Conservation (phyloP, 371 early-diverging fungal species). For the Smittium mucronatum region DNA sequence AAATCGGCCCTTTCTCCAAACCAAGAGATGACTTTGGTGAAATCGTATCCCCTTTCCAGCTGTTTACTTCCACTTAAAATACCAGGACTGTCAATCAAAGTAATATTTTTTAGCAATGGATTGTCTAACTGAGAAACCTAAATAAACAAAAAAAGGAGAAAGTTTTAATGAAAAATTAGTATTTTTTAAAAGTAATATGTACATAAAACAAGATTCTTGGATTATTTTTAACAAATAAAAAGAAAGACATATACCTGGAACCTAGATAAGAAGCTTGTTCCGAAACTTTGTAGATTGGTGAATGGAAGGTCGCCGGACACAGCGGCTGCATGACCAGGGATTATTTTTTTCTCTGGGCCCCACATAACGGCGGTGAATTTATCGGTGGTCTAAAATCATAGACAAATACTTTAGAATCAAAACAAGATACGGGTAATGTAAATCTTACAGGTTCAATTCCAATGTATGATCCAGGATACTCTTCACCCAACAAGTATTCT, state of each 20-base stretch:
- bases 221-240: too few relatives aligned
- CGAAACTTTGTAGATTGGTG: constrained; percentile 55
- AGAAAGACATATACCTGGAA: constrained; percentile 65
- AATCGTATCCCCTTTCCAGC: constrained; percentile 66
- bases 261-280: constrained; percentile 63
- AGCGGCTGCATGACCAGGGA: constrained; percentile 84
- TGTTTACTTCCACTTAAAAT: constrained; percentile 79
- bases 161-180: too few relatives aligned
- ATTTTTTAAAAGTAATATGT: too few relatives aligned
- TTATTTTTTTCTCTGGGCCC: constrained; percentile 49
- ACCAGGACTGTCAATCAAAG: constrained; percentile 78
- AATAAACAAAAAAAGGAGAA: background rate
- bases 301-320: constrained; percentile 74
- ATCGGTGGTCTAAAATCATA: constrained; percentile 43
- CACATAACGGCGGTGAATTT: constrained; percentile 73
- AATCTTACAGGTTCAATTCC: constrained; percentile 62
- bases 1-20: constrained; percentile 81
- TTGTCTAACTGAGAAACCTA: constrained; percentile 59
- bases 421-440: background rate
- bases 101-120: constrained; percentile 61
- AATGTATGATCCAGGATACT: constrained; percentile 72
- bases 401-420: background rate
- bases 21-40: constrained; percentile 67
- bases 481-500: constrained; percentile 60
- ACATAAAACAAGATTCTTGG: too few relatives aligned